These are phyloP conservation scores for Filobasidium floriforme DNA, from an alignment of 768 basidiomycete species.

Conservation along the genomic window DNA sequence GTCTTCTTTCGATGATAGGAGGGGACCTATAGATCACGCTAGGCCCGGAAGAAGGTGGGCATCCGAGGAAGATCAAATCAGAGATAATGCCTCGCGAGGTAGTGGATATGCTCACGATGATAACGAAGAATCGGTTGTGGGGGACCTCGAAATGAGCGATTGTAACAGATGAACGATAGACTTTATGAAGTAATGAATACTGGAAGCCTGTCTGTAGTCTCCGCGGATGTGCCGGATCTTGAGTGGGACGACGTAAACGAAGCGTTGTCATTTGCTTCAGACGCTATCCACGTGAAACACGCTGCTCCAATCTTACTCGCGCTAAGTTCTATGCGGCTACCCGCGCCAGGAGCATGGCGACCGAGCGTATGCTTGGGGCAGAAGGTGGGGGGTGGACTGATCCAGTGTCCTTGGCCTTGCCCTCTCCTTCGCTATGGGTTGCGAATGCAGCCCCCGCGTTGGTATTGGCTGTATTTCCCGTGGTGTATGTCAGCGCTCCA, in stretches of 20 bases:
- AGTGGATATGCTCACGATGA: constrained; percentile 10
- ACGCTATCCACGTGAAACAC: too few relatives aligned
- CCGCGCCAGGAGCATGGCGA: too few relatives aligned
- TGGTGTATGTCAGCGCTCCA: too few relatives aligned
- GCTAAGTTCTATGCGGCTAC: too few relatives aligned
- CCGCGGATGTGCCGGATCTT: not conserved
- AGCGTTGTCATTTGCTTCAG: too few relatives aligned
- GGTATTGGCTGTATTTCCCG: too few relatives aligned
- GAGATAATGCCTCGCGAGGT: not conserved
- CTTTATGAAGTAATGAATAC: not conserved
- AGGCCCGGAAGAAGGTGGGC: not conserved
- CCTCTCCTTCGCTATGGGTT: too few relatives aligned
- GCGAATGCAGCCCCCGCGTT: too few relatives aligned
- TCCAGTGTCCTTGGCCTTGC: too few relatives aligned
- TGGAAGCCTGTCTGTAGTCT: not conserved
- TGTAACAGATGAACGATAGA: not conserved
- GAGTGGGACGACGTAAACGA: not conserved
- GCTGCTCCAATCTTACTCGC: too few relatives aligned
- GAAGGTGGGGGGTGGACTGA: too few relatives aligned
- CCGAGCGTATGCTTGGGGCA: too few relatives aligned
- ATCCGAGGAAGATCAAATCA: not conserved
- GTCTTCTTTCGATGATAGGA: constrained; percentile 6
- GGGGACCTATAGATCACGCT: not conserved
- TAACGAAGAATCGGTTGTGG: constrained; percentile 18
- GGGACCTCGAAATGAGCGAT: constrained; percentile 16